Evolutionary conservation across 768 basidiomycete genomes (phyloP), one percentile per base, ranked within the genome.

Genomic region (Tricholoma bakamatsutake): DNA sequence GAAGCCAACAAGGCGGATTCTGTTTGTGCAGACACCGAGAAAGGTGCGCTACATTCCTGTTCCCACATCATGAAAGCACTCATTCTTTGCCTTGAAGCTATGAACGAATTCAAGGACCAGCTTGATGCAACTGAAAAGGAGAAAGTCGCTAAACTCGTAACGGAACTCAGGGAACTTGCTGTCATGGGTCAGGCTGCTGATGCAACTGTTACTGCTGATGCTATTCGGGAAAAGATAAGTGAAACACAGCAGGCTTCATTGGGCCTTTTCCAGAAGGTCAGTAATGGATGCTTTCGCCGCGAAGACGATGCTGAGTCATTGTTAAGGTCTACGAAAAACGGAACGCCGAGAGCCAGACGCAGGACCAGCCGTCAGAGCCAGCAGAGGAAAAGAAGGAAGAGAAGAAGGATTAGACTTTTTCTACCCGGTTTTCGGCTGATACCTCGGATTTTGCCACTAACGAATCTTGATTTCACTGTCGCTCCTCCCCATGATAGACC

Each of bases 91-190:
- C 7, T 35, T 31, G 11, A 63, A 91, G 92, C 94, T 15, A 90
- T 98, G 88, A 83, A 79, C 66, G 97, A 99, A 75, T 98, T 98
- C 83, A 94, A 95, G 79, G 92, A 96, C 46, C 93, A 98, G 68
- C 84, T 99, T 55, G 95, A 98, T 61, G 83, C 83, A 6, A 71
- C 84, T 2, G 97, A 99, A 82, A 88, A 88, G 75, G 93, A 95
- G 67, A 98, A 95, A 77, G 95, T 99, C 62, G 74, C 85, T 52
- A 88, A 87, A 71, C 88, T 96, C 46, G 73, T 99, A 31, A 71
- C 72, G 54, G 93, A 98, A 74, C 87, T 98, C 49, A 84, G 94
- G 47, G 93, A 94, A 70, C 66, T 98, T 61, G 85, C 93, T 13
- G 78, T 79, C 62, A 95, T 97, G 81, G 97, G 91, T 42, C 93